Conservation (phyloP, 805 yeast species). For the Ogataea degrootiae region DNA sequence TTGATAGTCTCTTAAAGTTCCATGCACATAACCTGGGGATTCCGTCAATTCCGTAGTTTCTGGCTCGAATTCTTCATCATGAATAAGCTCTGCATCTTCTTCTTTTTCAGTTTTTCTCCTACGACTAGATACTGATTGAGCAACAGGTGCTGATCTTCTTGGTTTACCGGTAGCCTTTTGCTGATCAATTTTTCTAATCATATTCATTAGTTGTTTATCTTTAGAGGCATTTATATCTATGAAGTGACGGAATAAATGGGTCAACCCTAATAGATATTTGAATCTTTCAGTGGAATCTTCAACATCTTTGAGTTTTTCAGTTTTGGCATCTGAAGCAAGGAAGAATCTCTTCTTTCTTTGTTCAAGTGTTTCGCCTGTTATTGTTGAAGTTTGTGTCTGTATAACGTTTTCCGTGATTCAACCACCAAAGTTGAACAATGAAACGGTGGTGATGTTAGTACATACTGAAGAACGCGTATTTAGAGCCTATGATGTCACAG, state of each 20-base stretch:
- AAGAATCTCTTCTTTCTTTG: conserved; percentile 46
- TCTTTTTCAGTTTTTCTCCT: conserved; percentile 90
- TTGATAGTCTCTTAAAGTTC: conserved; percentile 84
- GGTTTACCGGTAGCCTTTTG: conserved; percentile 36
- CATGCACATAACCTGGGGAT: conserved; percentile 75
- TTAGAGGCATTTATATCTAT: conserved; percentile 76
- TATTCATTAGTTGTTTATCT: conserved; percentile 64
- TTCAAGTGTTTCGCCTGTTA: conserved; percentile 24
- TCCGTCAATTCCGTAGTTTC: conserved; percentile 75
- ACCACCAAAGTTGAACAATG: not conserved
- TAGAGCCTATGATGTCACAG: not conserved
- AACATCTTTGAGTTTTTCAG: conserved; percentile 48
- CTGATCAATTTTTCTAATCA: conserved; percentile 53
- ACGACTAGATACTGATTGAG: conserved; percentile 29
- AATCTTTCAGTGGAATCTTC: conserved; percentile 76
- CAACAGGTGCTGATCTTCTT: conserved; percentile 17
- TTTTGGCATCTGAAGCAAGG: conserved; percentile 49
- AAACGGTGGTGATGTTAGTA: not conserved
- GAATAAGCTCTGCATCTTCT: conserved; percentile 88
- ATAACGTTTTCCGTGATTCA: too few relatives aligned
- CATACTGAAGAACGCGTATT: not conserved
- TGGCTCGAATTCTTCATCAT: conserved; percentile 69
- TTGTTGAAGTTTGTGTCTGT: too few relatives aligned
- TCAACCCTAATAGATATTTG: conserved; percentile 72
- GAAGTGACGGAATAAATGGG: conserved; percentile 85